Percentiles rank a stretch among this genome's conserved stretches.
These are phyloP conservation scores for Endothia cerciana DNA, from an alignment of 2,329 filamentous ascomycete species.

Conservation along the genomic window DNA sequence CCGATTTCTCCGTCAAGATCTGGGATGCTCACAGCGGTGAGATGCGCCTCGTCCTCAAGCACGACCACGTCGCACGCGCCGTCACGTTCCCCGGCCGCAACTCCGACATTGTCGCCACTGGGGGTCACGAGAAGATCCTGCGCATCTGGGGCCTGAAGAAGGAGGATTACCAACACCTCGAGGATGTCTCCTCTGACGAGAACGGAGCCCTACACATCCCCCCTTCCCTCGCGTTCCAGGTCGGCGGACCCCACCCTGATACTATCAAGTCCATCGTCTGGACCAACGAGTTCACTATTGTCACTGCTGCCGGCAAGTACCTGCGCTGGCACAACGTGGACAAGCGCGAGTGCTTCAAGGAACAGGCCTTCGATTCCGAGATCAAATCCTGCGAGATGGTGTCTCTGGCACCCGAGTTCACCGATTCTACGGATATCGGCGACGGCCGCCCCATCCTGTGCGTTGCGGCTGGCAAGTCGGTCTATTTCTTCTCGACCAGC, in stretches of 20 bases:
- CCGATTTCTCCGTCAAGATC: constrained; percentile 94
- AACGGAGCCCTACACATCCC: constrained; percentile 50
- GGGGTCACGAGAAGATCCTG: constrained; percentile 94
- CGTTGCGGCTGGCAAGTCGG: constrained; percentile 90
- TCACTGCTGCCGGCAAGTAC: constrained; percentile 90
- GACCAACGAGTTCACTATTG: constrained; percentile 83
- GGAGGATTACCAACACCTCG: constrained; percentile 59
- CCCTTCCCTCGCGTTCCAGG: constrained; percentile 75
- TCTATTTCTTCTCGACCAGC: constrained; percentile 86
- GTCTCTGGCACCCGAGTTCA: constrained; percentile 61
- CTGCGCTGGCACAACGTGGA: constrained; percentile 94
- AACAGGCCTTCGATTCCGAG: constrained; percentile 78
- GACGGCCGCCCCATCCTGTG: constrained; percentile 75
- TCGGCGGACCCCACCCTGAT: constrained; percentile 82
- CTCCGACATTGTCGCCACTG: constrained; percentile 85
- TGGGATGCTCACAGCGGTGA: constrained; percentile 98
- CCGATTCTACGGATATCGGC: constrained; percentile 64
- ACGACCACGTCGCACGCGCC: constrained; percentile 93
- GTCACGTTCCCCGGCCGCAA: constrained; percentile 85
- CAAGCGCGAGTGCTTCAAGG: constrained; percentile 72
- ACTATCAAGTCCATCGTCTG: constrained; percentile 97
- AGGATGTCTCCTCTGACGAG: constrained; percentile 37
- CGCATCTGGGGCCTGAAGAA: constrained; percentile 82
- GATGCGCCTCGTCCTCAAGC: constrained; percentile 81
- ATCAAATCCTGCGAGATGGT: constrained; percentile 94